Base-by-base conservation (phyloP, 441 rosid genomes). In the Biscutella auriculata region DNA sequence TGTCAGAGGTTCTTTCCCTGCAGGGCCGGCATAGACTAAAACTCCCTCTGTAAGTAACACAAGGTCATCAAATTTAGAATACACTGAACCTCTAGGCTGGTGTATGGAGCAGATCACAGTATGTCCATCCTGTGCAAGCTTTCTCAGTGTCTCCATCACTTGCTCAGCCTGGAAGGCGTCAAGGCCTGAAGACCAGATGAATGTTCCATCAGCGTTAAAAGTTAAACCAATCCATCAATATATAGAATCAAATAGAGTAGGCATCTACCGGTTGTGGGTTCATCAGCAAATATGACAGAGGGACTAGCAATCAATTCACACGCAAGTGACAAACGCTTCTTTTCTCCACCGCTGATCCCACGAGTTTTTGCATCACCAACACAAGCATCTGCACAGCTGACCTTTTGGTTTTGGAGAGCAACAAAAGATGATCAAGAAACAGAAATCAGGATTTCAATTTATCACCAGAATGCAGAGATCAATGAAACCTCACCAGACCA, bases 241-340 rank as follows among this genome's bases (percentile, higher is more conserved):
- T 1, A 41, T 15, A 16, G 43, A 68, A 34, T 19, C 11, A 42
- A 12, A 62, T 9, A 15, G 57, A 63, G 69, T 49, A 57, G 13
- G 61, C 60, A 65, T 45, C 32, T 73, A 85, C 98, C 98, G 7
- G 95, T 92, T 8, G 98, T 88, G 47, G 98, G 98, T 69, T 92
- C 98, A 75, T 86, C 98, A 11, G 96, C 95, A 78, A 86, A 92
- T 68, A 92, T 82, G 46, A 92, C 92, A 43, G 98, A 86, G 44
- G 98, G 98, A 51, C 98, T 92, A 40, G 98, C 96, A 34, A 92
- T 92, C 60, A 92, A 82, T 80, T 92, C 98, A 66, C 96, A 92
- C 0, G 95, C 98, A 48, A 88, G 67, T 0, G 96, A 79, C 15
- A 92, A 70, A 11, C 94, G 91, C 63, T 92, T 92, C 79, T 80